Evolutionary conservation across 2,329 filamentous ascomycete species (phyloP).

Genomic region (Colletotrichum lini): DNA sequence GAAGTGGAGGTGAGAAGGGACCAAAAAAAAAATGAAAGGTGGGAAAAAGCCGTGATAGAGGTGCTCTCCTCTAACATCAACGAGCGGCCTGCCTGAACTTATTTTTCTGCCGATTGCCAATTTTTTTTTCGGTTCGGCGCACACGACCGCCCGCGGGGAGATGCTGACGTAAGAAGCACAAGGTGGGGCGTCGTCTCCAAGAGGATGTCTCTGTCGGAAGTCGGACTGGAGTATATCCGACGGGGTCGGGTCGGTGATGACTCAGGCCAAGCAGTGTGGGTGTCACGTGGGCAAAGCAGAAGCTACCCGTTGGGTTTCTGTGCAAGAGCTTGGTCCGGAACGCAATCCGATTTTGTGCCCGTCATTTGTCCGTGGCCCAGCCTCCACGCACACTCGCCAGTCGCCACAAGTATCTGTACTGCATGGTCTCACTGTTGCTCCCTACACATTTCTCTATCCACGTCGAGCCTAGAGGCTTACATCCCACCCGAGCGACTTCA

Average conservation of each 20-base stretch:
- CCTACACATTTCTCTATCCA: too few species aligned
- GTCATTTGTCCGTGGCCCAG: neutral
- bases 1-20: neutral
- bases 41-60: constrained; percentile 25
- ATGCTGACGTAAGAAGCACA: constrained; percentile 27
- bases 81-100: constrained; percentile 39
- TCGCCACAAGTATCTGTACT: neutral
- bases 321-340: neutral
- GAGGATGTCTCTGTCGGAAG: neutral
- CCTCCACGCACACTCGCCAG: neutral
- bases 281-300: neutral
- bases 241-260: neutral
- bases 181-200: neutral
- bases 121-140: constrained; percentile 38
- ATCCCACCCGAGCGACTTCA: neutral
- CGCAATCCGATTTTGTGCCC: neutral
- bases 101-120: constrained; percentile 41
- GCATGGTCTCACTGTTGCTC: neutral
- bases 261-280: too few species aligned
- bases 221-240: neutral
- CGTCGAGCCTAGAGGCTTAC: neutral
- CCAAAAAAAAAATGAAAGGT: neutral
- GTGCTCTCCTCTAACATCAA: constrained; percentile 23
- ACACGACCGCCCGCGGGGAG: constrained; percentile 36
- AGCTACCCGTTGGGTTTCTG: neutral